Evolutionary conservation across 2,329 filamentous ascomycete genomes (phyloP), one percentile per base, ranked within the genome.

Genomic region (Furcasterigmium sp.): DNA sequence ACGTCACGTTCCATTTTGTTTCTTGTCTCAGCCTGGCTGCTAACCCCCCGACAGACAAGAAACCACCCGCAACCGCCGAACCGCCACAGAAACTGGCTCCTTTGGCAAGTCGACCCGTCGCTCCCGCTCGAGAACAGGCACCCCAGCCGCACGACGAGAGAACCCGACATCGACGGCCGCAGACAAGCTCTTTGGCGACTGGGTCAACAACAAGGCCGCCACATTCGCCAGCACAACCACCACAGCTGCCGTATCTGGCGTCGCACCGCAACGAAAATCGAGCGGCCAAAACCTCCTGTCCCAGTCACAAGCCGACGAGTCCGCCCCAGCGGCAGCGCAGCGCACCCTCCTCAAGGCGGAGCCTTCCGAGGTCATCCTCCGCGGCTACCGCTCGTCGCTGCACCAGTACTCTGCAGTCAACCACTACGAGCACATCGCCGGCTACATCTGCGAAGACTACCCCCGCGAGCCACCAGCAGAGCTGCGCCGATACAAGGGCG

Each of bases 401-500:
- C 69, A 83, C 65, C 75, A 89, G 70, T 96, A 93, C 76, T 89
- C 91, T 21, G 90, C 90, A 26, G 84, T 97, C 54, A 82, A 86
- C 53, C 87, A 88, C 65, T 97, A 86, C 67, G 91, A 96, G 69
- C 79, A 84, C 47, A 82, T 95, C 34, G 91, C 87, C 7, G 91
- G 91, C 20, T 70, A 80, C 49, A 88, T 96, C 59, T 91, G 91
- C 64, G 91, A 97, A 67, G 91, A 96, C 65, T 97, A 97, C 64
- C 82, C 90, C 8, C 83, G 91, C 49, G 83, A 87, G 50, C 85
- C 91, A n/a, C 86, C 87, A 3, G 73, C 80, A 44, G 76, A 82
- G 49, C 78, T 80, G 57, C 73, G 76, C 45, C 76, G 85, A 45
- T 91, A 85, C 69, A 85, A 87, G 58, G 78, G 83, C 2, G 80